Base-by-base conservation (phyloP, 1,139 yeast genomes). In the Yamadazyma sp. region DNA sequence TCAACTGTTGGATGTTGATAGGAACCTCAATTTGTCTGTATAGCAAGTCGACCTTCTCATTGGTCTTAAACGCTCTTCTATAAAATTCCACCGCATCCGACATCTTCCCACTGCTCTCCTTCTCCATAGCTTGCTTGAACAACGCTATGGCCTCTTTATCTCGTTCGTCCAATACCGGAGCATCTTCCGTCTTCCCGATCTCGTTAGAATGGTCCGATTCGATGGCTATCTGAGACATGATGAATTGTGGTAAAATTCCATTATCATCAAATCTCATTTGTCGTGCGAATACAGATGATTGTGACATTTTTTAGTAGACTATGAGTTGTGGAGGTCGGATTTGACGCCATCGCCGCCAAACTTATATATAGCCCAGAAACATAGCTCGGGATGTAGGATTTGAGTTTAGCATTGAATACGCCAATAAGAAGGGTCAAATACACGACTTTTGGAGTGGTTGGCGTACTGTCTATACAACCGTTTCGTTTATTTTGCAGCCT, bases 61-160 rank as follows among this genome's bases (percentile, higher is more conserved):
- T 79, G 24, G 80, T 48, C 58, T 73, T 81, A 57, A 82, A 77
- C 0, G 96, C 96, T 46, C 73, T 73, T 43, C 96, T 68, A 62
- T 89, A 89, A 46, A 66, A 73, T 32, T 70, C 76, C 27, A 87
- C 81, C 0, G 97, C 96, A 53, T 88, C 96, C 4, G 87, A 73
- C 77, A 89, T 73, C 44, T 79, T 69, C 0, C 96, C 96, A 38
- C 72, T 76, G 20, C 77, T 66, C 60, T 89, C 97, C 51, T 81
- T 81, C 39, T 75, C 80, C 0, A 83, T 78, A 1, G 91, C 97
- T 39, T 67, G 62, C 51, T 85, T 91, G 65, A 86, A 88, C 20
- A 76, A 59, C 20, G 66, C 65, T 33, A 87, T 61, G 1, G 96
- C 95, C 40, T 65, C 28, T 10, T 20, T 15, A 14, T 45, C 48